Evolutionary conservation across 192 early-diverging fungal genomes (phyloP), one percentile per base, ranked within the genome.

Genomic region (Backusella circina): DNA sequence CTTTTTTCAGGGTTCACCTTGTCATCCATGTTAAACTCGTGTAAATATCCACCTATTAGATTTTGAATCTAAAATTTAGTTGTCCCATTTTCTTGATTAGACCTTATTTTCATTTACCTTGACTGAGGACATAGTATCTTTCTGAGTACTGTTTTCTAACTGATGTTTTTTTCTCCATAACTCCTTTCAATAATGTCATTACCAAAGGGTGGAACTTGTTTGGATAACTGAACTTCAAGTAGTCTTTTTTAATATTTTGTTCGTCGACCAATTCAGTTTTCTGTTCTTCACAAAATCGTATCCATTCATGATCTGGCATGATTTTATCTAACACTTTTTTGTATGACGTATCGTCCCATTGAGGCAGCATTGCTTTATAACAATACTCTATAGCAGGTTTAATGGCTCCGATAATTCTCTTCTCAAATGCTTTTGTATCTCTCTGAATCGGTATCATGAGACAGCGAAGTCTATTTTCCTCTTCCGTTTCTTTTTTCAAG

Each of bases 51-150:
- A 10, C 77, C 80, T 50, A 68, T 37, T 44, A 68, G 28, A 38
- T n/a, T 0, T 23, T 68, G 2, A 23, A 21, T 21, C n/a, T 68
- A 37, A 68, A 38, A 39, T 68, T 37, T 37, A 68, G 15, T 8
- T 12, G n/a, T 38, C 67, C 16, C 12, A 38, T 32, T 13, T 37
- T 15, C 15, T 61, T 61, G 9, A 16, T 47, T 39, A 13, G 2
- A 26, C 47, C 1, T 31, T 18, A 3, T 38, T 28, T 26, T 36
- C 32, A 31, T 47, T 35, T 71, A 76, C 75, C 33, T 71, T 76
- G 75, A 8, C 83, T 84, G 35, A 87, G 51, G 8, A 85, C 82
- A 80, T 84, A 87, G 47, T 66, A 83, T 3, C 80, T 77, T 8
- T 85, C 80, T 23, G 57, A 77, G 66, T 75, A 87, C 38, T 75